These are phyloP conservation scores for Coriaria nepalensis DNA, from an alignment of 306 rosid genomes.

Conservation along the genomic window DNA sequence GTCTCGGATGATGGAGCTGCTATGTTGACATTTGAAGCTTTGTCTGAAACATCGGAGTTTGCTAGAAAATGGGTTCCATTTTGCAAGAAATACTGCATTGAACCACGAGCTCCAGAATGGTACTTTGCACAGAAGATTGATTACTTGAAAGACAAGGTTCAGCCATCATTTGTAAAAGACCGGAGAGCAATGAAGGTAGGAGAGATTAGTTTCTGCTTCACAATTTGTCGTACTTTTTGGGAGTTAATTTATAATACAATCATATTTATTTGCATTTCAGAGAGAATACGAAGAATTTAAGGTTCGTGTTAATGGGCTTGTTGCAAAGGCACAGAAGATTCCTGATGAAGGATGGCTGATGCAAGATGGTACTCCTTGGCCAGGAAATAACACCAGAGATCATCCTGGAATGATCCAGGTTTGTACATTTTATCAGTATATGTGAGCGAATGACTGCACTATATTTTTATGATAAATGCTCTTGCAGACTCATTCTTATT, in stretches of 20 bases:
- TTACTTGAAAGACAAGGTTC: slow-evolving; percentile 91
- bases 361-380: slow-evolving; percentile 99
- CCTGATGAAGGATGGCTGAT: slow-evolving; percentile 98
- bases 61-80: slow-evolving; percentile 98
- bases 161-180: slow-evolving; percentile 85
- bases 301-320: slow-evolving; percentile 75
- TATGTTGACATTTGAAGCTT: slow-evolving; percentile 93
- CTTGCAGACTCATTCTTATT: background rate
- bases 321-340: slow-evolving; percentile 70
- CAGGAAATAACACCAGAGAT: slow-evolving; percentile 95
- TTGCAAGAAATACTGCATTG: slow-evolving; percentile 65
- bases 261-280: slow-evolving; percentile 24
- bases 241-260: background rate
- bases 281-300: slow-evolving; percentile 97
- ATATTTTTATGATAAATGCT: slow-evolving; percentile 3
- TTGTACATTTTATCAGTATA: slow-evolving; percentile 8
- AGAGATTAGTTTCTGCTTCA: background rate
- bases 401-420: slow-evolving; percentile 99
- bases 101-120: slow-evolving; percentile 99
- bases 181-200: slow-evolving; percentile 96
- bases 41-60: slow-evolving; percentile 86
- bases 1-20: slow-evolving; percentile 99
- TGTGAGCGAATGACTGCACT: background rate
- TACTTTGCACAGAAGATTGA: slow-evolving; percentile 87
- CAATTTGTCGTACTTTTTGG: slow-evolving; percentile 5